Conservation (phyloP, 345 rosid genomes). For the Gossypium herbaceum region DNA sequence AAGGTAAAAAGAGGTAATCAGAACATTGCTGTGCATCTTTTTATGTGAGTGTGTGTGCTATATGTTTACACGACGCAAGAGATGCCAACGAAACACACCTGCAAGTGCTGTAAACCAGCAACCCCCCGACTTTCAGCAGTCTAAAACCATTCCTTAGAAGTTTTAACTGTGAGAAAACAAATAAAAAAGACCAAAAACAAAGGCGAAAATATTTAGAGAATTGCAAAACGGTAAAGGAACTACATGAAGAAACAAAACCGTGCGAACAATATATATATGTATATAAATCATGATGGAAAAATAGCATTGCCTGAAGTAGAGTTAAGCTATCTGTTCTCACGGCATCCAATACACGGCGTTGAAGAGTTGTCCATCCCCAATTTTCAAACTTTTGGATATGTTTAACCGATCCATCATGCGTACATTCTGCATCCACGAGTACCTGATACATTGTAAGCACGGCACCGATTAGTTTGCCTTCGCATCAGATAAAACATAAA, state of each 20-base stretch:
- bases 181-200: not conserved
- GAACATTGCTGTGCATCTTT: not conserved
- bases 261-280: not conserved
- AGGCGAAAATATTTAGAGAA: not conserved
- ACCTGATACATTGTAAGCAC: conserved; percentile 44
- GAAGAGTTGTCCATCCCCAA: conserved; percentile 93
- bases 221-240: not conserved
- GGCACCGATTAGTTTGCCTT: conserved; percentile 11
- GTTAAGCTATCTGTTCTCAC: conserved; percentile 74
- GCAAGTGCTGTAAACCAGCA: conserved; percentile 92
- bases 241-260: not conserved
- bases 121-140: conserved; percentile 75
- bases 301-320: conserved; percentile 58
- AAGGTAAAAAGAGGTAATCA: not conserved
- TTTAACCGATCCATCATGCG: conserved; percentile 91
- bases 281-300: not conserved
- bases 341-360: conserved; percentile 79
- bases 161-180: conserved; percentile 49
- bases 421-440: conserved; percentile 98
- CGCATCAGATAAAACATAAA: not conserved
- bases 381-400: conserved; percentile 91
- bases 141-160: conserved; percentile 81
- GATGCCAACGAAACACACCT: conserved; percentile 38
- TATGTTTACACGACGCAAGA: not conserved
- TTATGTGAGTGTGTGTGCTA: not conserved